phyloP scores from a whole-genome alignment of 176 grass and related monocot genomes.

The Bromus sterilis region DNA sequence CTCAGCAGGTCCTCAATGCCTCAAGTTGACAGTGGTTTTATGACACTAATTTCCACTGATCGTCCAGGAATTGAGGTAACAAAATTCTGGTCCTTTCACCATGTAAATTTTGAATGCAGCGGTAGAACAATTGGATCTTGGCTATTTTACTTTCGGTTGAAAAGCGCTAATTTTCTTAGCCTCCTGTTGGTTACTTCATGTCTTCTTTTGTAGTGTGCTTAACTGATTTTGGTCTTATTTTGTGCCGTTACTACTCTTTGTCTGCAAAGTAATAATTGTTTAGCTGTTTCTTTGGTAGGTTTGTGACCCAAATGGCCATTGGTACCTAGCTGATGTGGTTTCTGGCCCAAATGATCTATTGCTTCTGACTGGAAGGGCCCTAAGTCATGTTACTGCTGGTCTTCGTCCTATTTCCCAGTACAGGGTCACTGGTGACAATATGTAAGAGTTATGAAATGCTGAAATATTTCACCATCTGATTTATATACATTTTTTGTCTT shows the following conservation, averaged over 20 bases:
- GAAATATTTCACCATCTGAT: constrained; percentile 13
- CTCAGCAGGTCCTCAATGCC: constrained; percentile 25
- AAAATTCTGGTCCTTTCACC: not conserved
- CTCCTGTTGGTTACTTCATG: not conserved
- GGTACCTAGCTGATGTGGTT: constrained; percentile 59
- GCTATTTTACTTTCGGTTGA: not conserved
- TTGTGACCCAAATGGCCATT: constrained; percentile 67
- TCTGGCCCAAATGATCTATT: constrained; percentile 39
- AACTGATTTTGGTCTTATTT: not conserved
- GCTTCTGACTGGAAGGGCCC: constrained; percentile 65
- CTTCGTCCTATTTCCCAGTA: constrained; percentile 49
- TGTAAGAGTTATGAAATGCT: constrained; percentile 4
- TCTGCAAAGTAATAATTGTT: constrained; percentile 20
- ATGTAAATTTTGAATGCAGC: not conserved
- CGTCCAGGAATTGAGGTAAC: constrained; percentile 59
- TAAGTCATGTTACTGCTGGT: constrained; percentile 70
- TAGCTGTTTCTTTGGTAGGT: constrained; percentile 50
- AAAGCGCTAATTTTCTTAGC: not conserved
- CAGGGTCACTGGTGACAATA: constrained; percentile 29
- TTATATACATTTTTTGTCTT: not conserved
- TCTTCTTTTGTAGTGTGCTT: not conserved
- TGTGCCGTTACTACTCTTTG: not conserved
- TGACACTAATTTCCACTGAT: constrained; percentile 65
- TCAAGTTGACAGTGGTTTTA: constrained; percentile 62
- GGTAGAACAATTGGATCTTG: not conserved